phyloP scores from a whole-genome alignment of 1,139 yeast species.

The Suhomyces taliae region DNA sequence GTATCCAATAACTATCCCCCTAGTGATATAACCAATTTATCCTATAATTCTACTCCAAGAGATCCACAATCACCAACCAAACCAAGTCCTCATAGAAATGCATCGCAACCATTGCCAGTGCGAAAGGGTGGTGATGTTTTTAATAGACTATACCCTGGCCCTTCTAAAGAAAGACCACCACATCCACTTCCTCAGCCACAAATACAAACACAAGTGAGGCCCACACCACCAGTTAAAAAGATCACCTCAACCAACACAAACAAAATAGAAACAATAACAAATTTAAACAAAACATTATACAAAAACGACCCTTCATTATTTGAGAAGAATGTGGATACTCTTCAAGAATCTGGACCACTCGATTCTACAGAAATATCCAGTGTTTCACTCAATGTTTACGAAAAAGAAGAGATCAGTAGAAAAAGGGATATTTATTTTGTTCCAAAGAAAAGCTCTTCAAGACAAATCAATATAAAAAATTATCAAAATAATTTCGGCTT shows the following conservation, averaged over 20 bases:
- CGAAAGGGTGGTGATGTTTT: conserved; percentile 14
- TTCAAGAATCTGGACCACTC: conserved; percentile 1
- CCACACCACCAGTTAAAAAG: not conserved
- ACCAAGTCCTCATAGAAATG: conserved; percentile 5
- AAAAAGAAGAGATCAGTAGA: conserved; percentile 52
- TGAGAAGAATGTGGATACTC: conserved; percentile 7
- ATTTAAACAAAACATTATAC: conserved; percentile 1
- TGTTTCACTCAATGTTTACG: conserved; percentile 42
- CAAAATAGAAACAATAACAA: not conserved
- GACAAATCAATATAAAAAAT: conserved; percentile 45
- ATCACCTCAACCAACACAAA: not conserved
- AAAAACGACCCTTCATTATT: conserved; percentile 6
- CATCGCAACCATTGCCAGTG: conserved; percentile 12
- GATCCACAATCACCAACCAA: conserved; percentile 12
- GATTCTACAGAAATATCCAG: conserved; percentile 1
- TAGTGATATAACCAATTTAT: conserved; percentile 20
- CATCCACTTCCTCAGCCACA: not conserved
- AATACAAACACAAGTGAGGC: not conserved
- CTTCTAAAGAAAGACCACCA: conserved; percentile 1
- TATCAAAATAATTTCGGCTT: conserved; percentile 61
- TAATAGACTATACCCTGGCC: conserved; percentile 15
- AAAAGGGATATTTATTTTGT: conserved; percentile 42
- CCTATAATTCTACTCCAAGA: conserved; percentile 4
- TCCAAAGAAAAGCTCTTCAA: conserved; percentile 20
- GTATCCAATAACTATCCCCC: conserved; percentile 15